Conservation (phyloP, 176 grass and related monocot species). For the Rhynchospora breviuscula region DNA sequence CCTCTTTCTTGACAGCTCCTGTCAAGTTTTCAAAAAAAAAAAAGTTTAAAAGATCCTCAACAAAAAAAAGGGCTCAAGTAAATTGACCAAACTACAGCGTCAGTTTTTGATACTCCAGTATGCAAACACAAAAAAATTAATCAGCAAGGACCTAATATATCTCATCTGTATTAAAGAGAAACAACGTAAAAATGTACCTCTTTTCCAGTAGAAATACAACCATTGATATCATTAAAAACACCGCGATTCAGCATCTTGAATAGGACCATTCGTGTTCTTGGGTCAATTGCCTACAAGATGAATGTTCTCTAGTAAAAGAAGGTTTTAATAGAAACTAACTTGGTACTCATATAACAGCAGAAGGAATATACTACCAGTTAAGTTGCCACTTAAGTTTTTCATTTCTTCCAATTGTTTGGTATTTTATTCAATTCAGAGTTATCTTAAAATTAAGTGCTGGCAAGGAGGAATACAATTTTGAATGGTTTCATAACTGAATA, state of each 20-base stretch:
- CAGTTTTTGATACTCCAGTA: not conserved
- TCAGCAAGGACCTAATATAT: not conserved
- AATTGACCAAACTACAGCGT: not conserved
- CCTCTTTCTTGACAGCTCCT: no score
- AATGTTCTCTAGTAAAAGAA: not conserved
- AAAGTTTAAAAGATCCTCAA: not conserved
- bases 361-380: not conserved
- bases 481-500: not conserved
- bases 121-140: not conserved
- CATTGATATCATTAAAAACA: conserved; percentile 83
- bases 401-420: not conserved
- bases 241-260: conserved; percentile 97
- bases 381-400: not conserved
- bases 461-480: not conserved
- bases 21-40: no score
- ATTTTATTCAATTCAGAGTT: conserved; percentile 7
- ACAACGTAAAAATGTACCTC: conserved; percentile 44
- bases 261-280: conserved; percentile 90
- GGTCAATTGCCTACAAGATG: conserved; percentile 77
- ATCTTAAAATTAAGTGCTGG: conserved; percentile 1
- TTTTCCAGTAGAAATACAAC: conserved; percentile 98
- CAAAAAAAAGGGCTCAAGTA: not conserved
- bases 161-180: not conserved
- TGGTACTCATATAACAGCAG: not conserved
- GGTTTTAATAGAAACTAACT: not conserved